Evolutionary conservation across 108 stramenopile species (phyloP).

Genomic region (Nannochloropsis salina): DNA sequence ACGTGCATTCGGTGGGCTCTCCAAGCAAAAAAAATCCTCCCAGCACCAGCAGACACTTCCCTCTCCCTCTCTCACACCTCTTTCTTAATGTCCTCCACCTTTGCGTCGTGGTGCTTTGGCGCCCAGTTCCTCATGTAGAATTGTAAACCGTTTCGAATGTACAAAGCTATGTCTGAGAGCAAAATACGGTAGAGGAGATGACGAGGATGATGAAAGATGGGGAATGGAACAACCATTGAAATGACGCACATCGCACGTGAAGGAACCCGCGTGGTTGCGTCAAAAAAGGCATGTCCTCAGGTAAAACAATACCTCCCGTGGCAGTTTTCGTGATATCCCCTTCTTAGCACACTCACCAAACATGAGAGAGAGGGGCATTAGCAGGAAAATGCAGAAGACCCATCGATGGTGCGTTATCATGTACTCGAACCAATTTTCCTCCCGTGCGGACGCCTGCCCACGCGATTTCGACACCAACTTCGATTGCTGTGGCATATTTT

Average conservation of each 20-base stretch:
- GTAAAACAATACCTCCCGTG: neutral
- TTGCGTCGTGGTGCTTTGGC: neutral
- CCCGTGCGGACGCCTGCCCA: neutral
- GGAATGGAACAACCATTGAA: too few relatives aligned
- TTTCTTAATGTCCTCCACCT: neutral
- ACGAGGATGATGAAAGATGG: too few relatives aligned
- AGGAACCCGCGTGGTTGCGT: too few relatives aligned
- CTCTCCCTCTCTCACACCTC: neutral
- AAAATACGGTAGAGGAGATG: too few relatives aligned
- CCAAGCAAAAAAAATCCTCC: neutral
- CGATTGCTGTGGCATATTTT: too few relatives aligned
- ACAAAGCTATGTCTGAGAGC: neutral
- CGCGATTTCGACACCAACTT: too few relatives aligned
- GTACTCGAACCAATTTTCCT: neutral
- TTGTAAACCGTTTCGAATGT: neutral
- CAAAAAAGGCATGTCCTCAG: neutral
- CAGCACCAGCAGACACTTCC: too few relatives aligned
- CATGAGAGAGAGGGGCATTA: neutral
- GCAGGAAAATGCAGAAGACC: constrained; percentile 3
- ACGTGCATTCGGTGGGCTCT: constrained; percentile 9
- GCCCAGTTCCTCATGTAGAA: neutral
- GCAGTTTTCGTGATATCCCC: neutral
- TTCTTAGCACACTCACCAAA: neutral
- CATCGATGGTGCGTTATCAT: neutral
- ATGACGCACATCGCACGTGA: too few relatives aligned